These are phyloP conservation scores for Zychaea mexicana DNA, from an alignment of 371 early-diverging fungal species.

Conservation along the genomic window DNA sequence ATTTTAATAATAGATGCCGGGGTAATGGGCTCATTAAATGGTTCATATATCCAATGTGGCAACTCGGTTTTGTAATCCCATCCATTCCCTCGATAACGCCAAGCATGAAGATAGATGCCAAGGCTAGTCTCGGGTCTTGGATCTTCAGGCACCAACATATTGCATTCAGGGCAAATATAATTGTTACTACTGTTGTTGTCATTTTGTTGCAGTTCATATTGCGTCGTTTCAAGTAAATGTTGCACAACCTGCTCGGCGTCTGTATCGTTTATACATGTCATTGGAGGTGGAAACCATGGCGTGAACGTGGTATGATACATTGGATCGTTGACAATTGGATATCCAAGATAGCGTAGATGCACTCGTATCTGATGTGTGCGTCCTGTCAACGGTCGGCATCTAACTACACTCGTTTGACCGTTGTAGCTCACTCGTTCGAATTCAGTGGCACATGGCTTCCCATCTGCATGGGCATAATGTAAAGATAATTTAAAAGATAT, in stretches of 20 bases:
- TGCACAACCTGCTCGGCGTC: background rate
- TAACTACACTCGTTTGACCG: conserved; percentile 67
- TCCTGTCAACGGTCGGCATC: conserved; percentile 90
- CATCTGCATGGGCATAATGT: conserved; percentile 80
- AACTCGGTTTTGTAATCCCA: background rate
- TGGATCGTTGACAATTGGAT: conserved; percentile 98
- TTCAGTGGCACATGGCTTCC: conserved; percentile 78
- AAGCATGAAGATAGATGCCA: background rate
- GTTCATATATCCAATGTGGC: background rate
- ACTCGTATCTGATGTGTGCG: conserved; percentile 99
- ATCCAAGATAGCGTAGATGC: conserved; percentile 95
- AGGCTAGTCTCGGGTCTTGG: background rate
- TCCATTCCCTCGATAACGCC: background rate
- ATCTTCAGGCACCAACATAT: background rate
- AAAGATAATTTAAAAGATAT: conserved; percentile 85
- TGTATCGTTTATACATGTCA: background rate
- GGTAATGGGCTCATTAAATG: background rate
- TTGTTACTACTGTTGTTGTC: background rate
- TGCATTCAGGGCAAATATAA: background rate
- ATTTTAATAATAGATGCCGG: no score
- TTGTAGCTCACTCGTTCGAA: conserved; percentile 72
- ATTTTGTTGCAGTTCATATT: background rate
- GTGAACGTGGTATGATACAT: conserved; percentile 43
- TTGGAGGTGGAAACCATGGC: background rate
- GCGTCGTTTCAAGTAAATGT: background rate